Evolutionary conservation across 768 basidiomycete genomes (phyloP).

Genomic region (Tricholoma sp.): DNA sequence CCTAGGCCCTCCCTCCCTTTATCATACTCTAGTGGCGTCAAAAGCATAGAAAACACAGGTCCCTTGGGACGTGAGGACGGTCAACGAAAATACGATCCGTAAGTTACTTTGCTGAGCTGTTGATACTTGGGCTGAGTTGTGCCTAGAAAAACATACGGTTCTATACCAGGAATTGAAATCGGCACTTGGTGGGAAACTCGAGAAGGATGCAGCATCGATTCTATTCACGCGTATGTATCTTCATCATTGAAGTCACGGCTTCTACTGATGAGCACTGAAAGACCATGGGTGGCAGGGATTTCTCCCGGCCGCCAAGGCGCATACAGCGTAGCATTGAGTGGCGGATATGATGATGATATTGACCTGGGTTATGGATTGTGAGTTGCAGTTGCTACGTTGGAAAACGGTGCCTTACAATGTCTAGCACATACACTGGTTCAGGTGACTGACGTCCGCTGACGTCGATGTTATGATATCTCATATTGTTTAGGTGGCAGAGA

Average conservation of each 20-base stretch:
- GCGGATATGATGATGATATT: conserved; percentile 85
- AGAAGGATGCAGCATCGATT: conserved; percentile 64
- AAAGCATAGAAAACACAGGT: conserved; percentile 28
- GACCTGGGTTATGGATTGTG: conserved; percentile 81
- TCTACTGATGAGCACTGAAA: conserved; percentile 21
- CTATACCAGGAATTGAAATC: conserved; percentile 73
- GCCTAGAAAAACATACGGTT: conserved; percentile 71
- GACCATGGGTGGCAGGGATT: conserved; percentile 85
- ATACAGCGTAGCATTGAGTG: conserved; percentile 82
- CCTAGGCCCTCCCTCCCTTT: conserved; percentile 29
- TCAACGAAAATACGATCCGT: conserved; percentile 48
- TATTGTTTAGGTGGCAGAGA: conserved; percentile 66
- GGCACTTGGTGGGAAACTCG: conserved; percentile 83
- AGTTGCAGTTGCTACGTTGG: conserved; percentile 25
- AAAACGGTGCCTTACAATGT: neutral
- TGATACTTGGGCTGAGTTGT: neutral
- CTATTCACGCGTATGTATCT: conserved; percentile 78
- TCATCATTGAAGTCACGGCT: neutral
- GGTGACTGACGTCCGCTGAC: conserved; percentile 32
- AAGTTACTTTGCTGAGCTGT: conserved; percentile 17
- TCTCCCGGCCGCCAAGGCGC: conserved; percentile 62
- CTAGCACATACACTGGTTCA: conserved; percentile 76
- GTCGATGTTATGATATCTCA: neutral
- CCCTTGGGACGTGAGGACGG: conserved; percentile 30
- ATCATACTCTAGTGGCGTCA: conserved; percentile 34